These are phyloP conservation scores for Noccaea bulbosa DNA, from an alignment of 345 rosid genomes.

Conservation along the genomic window DNA sequence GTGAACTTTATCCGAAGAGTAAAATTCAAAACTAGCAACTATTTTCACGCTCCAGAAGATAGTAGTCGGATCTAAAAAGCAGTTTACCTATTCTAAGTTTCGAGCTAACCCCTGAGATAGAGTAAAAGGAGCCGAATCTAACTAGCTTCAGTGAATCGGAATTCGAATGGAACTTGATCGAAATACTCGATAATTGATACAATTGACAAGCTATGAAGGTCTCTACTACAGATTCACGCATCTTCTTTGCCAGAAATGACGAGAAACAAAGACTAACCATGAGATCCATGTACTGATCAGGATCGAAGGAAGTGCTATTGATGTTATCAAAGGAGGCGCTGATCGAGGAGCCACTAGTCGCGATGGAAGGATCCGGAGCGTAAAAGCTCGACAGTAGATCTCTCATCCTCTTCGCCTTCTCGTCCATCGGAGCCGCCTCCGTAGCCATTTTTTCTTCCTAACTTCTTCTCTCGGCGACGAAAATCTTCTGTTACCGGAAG, in stretches of 20 bases:
- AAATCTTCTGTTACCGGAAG: slow-evolving; percentile 10
- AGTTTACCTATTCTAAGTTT: slow-evolving; percentile 7
- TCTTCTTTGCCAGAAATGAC: background rate
- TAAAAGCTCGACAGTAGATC: slow-evolving; percentile 98
- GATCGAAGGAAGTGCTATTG: slow-evolving; percentile 74
- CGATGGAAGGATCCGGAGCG: slow-evolving; percentile 82
- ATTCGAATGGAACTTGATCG: background rate
- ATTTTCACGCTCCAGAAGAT: slow-evolving; percentile 3
- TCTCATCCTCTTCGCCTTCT: slow-evolving; percentile 98
- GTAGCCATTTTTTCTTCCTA: slow-evolving; percentile 51
- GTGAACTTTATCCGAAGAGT: background rate
- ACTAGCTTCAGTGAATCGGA: slow-evolving; percentile 8
- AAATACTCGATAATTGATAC: slow-evolving; percentile 4
- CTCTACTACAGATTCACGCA: background rate
- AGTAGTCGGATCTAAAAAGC: slow-evolving; percentile 5
- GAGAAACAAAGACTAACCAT: slow-evolving; percentile 54
- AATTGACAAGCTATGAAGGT: slow-evolving; percentile 1
- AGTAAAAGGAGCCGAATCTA: background rate
- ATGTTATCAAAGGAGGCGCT: slow-evolving; percentile 73
- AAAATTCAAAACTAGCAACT: slow-evolving; percentile 22
- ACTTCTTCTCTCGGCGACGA: slow-evolving; percentile 2
- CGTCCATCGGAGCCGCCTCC: slow-evolving; percentile 84
- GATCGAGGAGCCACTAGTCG: slow-evolving; percentile 50
- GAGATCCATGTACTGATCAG: slow-evolving; percentile 92
- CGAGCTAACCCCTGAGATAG: background rate